phyloP scores from a whole-genome alignment of 164 flowering plant species.

The Sextonia rubra region DNA sequence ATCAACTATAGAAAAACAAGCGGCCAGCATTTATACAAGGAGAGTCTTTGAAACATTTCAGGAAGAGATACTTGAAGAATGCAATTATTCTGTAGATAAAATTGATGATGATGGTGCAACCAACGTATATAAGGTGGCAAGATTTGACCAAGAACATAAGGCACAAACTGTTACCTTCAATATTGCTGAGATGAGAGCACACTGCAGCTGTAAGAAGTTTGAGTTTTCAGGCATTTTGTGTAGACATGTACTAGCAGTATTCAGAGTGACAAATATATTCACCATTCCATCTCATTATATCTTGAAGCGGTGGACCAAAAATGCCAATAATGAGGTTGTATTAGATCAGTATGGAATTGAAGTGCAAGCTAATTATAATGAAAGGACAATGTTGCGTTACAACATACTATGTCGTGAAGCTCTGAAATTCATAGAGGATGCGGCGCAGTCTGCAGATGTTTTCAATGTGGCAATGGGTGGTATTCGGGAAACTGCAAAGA shows the following conservation, averaged over 20 bases:
- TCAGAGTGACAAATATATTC: constrained; percentile 66
- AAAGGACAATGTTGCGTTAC: constrained; percentile 42
- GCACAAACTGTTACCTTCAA: constrained; percentile 55
- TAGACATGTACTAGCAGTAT: constrained; percentile 73
- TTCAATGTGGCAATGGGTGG: constrained; percentile 52
- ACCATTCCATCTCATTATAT: constrained; percentile 61
- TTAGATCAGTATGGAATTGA: constrained; percentile 40
- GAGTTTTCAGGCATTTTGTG: constrained; percentile 82
- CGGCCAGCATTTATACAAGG: constrained; percentile 59
- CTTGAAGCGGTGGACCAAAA: constrained; percentile 64
- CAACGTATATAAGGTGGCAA: constrained; percentile 65
- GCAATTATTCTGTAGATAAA: constrained; percentile 61
- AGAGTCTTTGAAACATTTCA: constrained; percentile 69
- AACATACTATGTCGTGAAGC: constrained; percentile 63
- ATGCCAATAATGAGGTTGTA: constrained; percentile 49
- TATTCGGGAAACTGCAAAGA: constrained; percentile 57
- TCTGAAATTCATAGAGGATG: constrained; percentile 71
- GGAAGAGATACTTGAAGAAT: constrained; percentile 72
- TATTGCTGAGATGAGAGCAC: constrained; percentile 52
- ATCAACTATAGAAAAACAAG: constrained; percentile 84
- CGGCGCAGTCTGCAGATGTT: constrained; percentile 50
- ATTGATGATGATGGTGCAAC: constrained; percentile 50
- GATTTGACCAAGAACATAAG: constrained; percentile 63
- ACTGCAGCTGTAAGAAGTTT: constrained; percentile 80
- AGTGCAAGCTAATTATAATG: constrained; percentile 31